phyloP scores from a whole-genome alignment of 75 land plant species.

The Cunninghamia lanceolata region DNA sequence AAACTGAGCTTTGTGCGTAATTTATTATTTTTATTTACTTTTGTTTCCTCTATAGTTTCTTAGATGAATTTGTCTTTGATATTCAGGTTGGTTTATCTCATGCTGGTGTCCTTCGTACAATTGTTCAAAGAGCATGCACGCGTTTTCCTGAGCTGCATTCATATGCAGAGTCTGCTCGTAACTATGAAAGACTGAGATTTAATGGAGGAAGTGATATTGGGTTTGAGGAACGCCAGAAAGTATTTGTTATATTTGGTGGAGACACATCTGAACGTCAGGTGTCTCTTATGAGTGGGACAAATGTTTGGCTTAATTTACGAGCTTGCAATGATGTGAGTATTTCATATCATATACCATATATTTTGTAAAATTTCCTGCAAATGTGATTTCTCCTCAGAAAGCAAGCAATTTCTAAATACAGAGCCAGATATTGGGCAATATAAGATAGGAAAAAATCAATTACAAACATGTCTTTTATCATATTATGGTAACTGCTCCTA shows the following conservation, averaged over 20 bases:
- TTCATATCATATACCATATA: not conserved
- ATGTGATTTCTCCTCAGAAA: not conserved
- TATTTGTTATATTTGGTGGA: conserved; percentile 84
- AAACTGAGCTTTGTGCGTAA: too few relatives aligned
- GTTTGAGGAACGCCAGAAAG: conserved; percentile 33
- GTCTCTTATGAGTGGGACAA: conserved; percentile 89
- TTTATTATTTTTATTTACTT: not conserved
- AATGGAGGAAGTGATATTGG: not conserved
- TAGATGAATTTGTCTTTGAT: not conserved
- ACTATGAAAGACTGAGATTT: not conserved
- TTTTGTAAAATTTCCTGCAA: not conserved
- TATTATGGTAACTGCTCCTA: not conserved
- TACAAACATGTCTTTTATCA: not conserved
- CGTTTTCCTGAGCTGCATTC: conserved; percentile 37
- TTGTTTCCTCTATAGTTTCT: not conserved
- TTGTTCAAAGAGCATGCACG: conserved; percentile 57
- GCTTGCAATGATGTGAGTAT: conserved; percentile 63
- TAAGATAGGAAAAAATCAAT: not conserved
- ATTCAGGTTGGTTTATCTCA: conserved; percentile 81
- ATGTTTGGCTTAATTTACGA: conserved; percentile 86
- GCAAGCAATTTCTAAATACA: not conserved
- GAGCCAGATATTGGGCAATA: not conserved
- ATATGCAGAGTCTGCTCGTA: not conserved
- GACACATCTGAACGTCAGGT: conserved; percentile 86
- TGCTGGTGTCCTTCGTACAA: conserved; percentile 57